Evolutionary conservation across 73 alveolate species (phyloP).

Genomic region (Uronychia binucleata): DNA sequence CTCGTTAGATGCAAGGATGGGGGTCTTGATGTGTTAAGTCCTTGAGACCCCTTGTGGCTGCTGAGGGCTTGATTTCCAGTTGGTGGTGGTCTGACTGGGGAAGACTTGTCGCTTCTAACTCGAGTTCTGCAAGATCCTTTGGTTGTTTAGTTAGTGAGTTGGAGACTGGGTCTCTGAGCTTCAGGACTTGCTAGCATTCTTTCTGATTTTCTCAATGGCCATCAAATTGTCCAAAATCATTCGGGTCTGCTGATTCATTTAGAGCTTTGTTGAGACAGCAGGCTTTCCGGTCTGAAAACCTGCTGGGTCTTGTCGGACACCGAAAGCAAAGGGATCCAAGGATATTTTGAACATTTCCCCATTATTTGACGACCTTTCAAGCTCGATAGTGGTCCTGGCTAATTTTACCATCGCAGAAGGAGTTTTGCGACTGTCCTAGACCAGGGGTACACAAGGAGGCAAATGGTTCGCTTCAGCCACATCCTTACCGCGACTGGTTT

Average conservation of each 20-base stretch:
- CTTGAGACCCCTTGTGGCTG: too few species aligned
- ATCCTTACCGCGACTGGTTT: background rate
- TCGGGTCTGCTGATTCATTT: background rate
- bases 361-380: background rate
- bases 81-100: too few species aligned
- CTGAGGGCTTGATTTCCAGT: too few species aligned
- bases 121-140: too few species aligned
- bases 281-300: background rate
- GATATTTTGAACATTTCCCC: background rate
- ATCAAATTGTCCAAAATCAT: background rate
- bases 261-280: background rate
- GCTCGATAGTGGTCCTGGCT: background rate
- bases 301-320: background rate
- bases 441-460: background rate
- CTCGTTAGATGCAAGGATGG: too few species aligned
- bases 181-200: background rate
- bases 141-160: too few species aligned
- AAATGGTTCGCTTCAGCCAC: background rate
- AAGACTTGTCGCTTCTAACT: too few species aligned
- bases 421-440: background rate
- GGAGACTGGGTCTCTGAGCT: background rate
- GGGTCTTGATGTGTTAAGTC: too few species aligned
- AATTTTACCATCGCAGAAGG: background rate
- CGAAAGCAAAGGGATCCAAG: background rate
- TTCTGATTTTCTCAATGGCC: background rate